phyloP scores from a whole-genome alignment of 108 stramenopile species.

The Discostella pseudostelligera region DNA sequence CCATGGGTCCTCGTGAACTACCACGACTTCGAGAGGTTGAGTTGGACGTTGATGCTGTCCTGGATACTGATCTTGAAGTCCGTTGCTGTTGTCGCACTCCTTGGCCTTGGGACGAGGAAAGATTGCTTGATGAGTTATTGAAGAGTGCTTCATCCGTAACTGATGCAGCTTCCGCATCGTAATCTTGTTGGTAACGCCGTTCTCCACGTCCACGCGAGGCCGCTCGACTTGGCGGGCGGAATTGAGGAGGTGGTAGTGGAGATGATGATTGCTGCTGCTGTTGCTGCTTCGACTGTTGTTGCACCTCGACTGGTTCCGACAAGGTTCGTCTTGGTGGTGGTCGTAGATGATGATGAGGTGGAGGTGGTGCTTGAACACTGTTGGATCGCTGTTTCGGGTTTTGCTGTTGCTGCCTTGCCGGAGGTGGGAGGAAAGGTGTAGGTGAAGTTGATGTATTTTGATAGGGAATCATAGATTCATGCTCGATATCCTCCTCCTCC shows the following conservation, averaged over 20 bases:
- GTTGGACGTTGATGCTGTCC: no score
- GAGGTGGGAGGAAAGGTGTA: no score
- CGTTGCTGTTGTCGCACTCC: no score
- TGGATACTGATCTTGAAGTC: no score
- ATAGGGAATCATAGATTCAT: no score
- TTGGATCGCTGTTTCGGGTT: not conserved
- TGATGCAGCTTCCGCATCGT: not conserved
- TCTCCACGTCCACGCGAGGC: not conserved
- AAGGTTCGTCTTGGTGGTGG: constrained; percentile 3
- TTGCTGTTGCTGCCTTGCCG: not conserved
- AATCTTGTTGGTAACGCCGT: not conserved
- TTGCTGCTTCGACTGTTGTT: constrained; percentile 6
- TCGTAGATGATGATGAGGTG: not conserved
- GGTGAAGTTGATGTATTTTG: no score
- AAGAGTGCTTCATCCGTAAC: not conserved
- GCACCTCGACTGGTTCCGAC: not conserved
- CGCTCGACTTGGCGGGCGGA: constrained; percentile 8
- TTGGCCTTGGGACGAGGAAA: no score
- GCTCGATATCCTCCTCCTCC: no score
- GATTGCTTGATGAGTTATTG: not conserved
- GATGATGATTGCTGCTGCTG: constrained; percentile 4
- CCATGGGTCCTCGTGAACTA: not conserved
- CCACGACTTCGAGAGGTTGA: no score
- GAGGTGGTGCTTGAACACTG: not conserved
- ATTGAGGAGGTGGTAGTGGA: constrained; percentile 11